Base-by-base conservation (phyloP, 2,329 filamentous ascomycete genomes). In the Aplosporella prunicola region DNA sequence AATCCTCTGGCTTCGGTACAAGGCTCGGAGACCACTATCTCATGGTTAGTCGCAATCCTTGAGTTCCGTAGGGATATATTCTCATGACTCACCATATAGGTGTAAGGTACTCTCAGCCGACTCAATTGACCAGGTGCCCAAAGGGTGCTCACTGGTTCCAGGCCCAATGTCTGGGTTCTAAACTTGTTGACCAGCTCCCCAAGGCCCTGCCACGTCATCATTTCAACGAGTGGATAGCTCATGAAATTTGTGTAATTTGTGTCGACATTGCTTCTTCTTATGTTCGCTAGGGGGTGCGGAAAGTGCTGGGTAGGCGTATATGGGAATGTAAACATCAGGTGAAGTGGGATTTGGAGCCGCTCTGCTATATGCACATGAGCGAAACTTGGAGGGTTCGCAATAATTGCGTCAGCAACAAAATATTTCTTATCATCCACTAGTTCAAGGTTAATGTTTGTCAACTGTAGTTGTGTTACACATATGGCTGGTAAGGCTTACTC, bases 281-380 rank as follows among this genome's bases (percentile, higher is more conserved):
- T 80, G 51, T 77, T 85, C 8, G 82, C 82, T 33, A 89, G 56
- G 0, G 84, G 83, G 52, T 89, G 83, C 0, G 82, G 81, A 45
- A 89, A 89, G 0, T 75, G 70, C 39, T 78, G 71, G 0, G 83
- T 88, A 0, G 82, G 81, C 0, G 77, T 82, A 50, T 84, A 88
- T 0, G 83, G 83, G 40, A 88, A 81, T 41, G 87, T 94, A 62
- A 93, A 94, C 82, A 93, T 93, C 60, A 93, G 76, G 49, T 87
- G 82, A 11, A 86, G 53, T 0, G 82, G 82, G 16, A 86, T 76
- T 0, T 80, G 80, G 44, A 86, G 56, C 53, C 81, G 81, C 59
- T 87, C 80, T 1, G 82, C 82, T 43, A 81, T 73, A 49, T 87
- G 82, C 4, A 85, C 69, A 46, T 85, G 81, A 0, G 80, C 82